Conservation (phyloP, 1,284 basidiomycete genomes). For the Heterobasidion occidentale region DNA sequence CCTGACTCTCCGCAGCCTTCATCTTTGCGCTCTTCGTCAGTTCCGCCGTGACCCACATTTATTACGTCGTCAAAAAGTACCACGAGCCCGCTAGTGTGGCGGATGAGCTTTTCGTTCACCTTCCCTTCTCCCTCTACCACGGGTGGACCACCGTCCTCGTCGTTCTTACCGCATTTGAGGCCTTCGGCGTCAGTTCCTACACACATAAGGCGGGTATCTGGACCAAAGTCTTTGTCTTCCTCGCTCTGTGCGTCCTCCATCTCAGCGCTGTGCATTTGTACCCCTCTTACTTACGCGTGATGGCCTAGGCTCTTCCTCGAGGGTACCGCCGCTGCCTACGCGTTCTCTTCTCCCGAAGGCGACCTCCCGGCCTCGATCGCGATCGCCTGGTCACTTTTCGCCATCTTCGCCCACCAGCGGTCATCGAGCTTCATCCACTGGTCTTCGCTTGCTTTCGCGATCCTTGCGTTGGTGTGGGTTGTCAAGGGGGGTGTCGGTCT, state of each 20-base stretch:
- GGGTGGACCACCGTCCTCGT: conserved; percentile 93
- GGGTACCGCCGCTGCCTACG: conserved; percentile 85
- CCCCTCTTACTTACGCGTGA: conserved; percentile 4
- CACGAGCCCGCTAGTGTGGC: conserved; percentile 56
- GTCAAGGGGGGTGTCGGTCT: conserved; percentile 62
- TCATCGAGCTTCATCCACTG: conserved; percentile 78
- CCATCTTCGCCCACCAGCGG: conserved; percentile 70
- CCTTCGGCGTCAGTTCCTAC: conserved; percentile 77
- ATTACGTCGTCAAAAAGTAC: conserved; percentile 86
- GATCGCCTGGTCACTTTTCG: conserved; percentile 79
- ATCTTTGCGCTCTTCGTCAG: conserved; percentile 81
- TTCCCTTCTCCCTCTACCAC: conserved; percentile 91
- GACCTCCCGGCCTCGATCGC: conserved; percentile 86
- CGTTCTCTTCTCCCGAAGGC: conserved; percentile 83
- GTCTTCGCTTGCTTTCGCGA: conserved; percentile 80
- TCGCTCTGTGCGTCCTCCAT: conserved; percentile 51
- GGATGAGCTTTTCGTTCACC: conserved; percentile 78
- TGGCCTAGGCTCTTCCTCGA: conserved; percentile 84
- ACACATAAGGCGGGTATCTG: conserved; percentile 69
- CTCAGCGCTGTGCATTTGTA: conserved; percentile 4
- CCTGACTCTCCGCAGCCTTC: conserved; percentile 46
- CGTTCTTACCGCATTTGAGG: conserved; percentile 83
- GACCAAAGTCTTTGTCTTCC: conserved; percentile 93
- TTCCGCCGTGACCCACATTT: conserved; percentile 82
- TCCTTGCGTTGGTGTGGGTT: conserved; percentile 81